Evolutionary conservation across 257 asterid genomes (phyloP).

Genomic region (Solanum ahanhuiri): DNA sequence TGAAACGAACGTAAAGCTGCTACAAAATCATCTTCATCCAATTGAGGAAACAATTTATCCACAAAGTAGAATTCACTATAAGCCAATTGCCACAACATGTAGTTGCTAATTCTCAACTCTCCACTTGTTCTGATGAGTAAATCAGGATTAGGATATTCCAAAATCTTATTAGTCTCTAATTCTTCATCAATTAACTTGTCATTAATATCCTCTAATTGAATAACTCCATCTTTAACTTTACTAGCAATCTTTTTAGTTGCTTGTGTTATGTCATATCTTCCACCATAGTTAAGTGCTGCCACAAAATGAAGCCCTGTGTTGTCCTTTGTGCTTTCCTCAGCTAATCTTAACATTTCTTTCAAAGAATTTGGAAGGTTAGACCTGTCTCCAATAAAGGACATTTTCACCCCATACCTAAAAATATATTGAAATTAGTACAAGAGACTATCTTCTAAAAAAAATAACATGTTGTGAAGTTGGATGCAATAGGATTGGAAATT

Average conservation of each 20-base stretch:
- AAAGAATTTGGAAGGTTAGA: constrained; percentile 7
- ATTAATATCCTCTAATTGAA: neutral
- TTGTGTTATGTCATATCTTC: constrained; percentile 16
- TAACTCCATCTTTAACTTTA: constrained; percentile 8
- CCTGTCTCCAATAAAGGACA: constrained; percentile 11
- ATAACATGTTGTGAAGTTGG: too few species aligned
- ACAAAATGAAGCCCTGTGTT: constrained; percentile 12
- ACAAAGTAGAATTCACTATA: neutral
- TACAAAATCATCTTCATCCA: constrained; percentile 6
- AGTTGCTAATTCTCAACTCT: constrained; percentile 24
- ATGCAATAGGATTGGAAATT: too few species aligned
- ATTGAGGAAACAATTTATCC: constrained; percentile 10
- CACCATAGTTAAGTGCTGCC: constrained; percentile 12
- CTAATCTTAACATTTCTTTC: neutral
- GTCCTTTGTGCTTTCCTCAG: neutral
- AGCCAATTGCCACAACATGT: constrained; percentile 19
- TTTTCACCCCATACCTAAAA: neutral
- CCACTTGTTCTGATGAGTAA: constrained; percentile 24
- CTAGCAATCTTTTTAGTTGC: constrained; percentile 12
- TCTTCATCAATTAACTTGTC: neutral
- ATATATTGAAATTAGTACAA: neutral
- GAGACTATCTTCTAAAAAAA: too few species aligned
- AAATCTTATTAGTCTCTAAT: neutral
- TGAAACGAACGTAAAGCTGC: constrained; percentile 9
- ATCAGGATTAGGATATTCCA: constrained; percentile 19